Evolutionary conservation across 1,139 yeast genomes (phyloP).

Genomic region (Meyerozyma athensensis): DNA sequence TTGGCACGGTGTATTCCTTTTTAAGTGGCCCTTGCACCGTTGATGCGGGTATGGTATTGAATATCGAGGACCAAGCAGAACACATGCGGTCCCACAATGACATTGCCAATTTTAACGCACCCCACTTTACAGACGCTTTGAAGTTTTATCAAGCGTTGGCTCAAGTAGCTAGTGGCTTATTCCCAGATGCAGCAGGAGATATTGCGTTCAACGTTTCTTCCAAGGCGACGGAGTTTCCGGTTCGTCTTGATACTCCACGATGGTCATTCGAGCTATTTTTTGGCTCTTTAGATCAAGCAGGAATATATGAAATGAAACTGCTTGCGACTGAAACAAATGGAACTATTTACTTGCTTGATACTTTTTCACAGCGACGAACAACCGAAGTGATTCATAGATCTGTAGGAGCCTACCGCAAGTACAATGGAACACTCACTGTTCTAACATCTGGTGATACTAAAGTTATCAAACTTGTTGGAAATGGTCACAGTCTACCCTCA

Average conservation of each 20-base stretch:
- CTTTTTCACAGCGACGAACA: constrained; percentile 14
- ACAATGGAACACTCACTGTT: constrained; percentile 22
- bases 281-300: constrained; percentile 39
- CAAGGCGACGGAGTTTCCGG: constrained; percentile 23
- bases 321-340: constrained; percentile 30
- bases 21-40: constrained; percentile 34
- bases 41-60: constrained; percentile 31
- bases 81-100: constrained; percentile 33
- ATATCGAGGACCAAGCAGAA: constrained; percentile 8
- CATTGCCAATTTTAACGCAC: constrained; percentile 25
- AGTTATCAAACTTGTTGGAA: constrained; percentile 24
- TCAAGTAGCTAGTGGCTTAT: constrained; percentile 27
- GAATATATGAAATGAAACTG: constrained; percentile 36
- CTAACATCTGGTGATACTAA: constrained; percentile 29
- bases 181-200: constrained; percentile 17
- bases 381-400: constrained; percentile 6
- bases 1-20: constrained; percentile 26
- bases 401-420: constrained; percentile 4
- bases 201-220: constrained; percentile 16
- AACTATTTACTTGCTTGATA: constrained; percentile 20
- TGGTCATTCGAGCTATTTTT: constrained; percentile 30
- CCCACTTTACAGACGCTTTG: constrained; percentile 22
- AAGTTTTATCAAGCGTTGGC: constrained; percentile 27
- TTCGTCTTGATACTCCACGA: constrained; percentile 17
- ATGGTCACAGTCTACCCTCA: constrained; percentile 32